Evolutionary conservation across 805 yeast genomes (phyloP), one percentile per base, ranked within the genome.

Genomic region (Babjeviella inositovora): DNA sequence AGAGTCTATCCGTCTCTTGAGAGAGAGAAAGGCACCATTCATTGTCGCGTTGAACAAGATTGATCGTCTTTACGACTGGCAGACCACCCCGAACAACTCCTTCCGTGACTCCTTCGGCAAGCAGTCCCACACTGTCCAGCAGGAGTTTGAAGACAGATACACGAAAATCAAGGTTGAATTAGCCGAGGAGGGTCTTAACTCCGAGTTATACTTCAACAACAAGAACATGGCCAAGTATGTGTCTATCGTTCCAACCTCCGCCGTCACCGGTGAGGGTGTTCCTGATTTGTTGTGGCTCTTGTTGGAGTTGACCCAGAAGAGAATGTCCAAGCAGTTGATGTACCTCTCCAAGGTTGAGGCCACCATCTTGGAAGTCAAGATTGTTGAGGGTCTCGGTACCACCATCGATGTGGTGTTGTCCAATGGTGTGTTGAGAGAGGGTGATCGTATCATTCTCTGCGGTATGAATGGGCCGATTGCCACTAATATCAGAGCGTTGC

Each of bases 261-360:
- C 99, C 26, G 92, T 85, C 21, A 85, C 96, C 8, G 99, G 99
- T 50, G 99, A 90, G 57, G 99, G 99, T 79, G 92, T 90, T 39
- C 98, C 99, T 23, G 99, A 90, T 70, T 65, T 90, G 57, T 69
- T 90, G 44, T 84, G 95, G 87, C 66, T 90, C 50, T 61, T 90
- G 44, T 65, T 90, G 39, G 97, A 90, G 53, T 68, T 90, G 41
- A 90, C 98, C 9, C 97, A 90, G 57, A 79, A 81, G 72, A 77
- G 98, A 61, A 90, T 90, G 99, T 80, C 95, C 34, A 85, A 85
- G 52, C 96, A 87, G 62, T 73, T 90, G 57, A 87, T 81, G 87
- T 90, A 90, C 61, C 60, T 90, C 34, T 73, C 96, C 17, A 70
- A 76, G 46, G 73, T 90, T 29, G 97, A 85, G 54, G 97, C 98